Evolutionary conservation across 768 basidiomycete genomes (phyloP), one percentile per base, ranked within the genome.

Genomic region (Arthromyces matolae): DNA sequence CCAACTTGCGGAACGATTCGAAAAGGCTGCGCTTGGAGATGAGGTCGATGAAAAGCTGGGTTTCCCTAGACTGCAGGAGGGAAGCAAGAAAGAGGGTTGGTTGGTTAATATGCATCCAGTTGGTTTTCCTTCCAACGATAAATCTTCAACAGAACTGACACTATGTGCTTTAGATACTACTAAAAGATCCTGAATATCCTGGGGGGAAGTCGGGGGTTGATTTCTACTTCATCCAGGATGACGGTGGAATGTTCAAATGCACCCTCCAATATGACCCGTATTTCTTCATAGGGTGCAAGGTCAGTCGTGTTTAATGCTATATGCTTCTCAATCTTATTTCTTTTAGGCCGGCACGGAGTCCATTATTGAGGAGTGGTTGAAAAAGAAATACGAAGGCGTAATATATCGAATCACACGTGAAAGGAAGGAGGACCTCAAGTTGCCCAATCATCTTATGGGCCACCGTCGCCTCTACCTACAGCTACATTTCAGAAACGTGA

Each of bases 101-200:
- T 71, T 99, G 61, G 83, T 99, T 53, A 98, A 98, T 62, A 98
- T 99, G 95, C 94, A 95, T 64, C 91, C 96, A 44, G 93, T 93
- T 62, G 56, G 89, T 49, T 13, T 31, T 31, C 42, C 47, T 39
- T 10, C 7, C 7, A 23, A 8, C 5, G 9, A 8, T 14, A 31
- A 33, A 16, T 23, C 45, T 37, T 27, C 34, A 19, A 4, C 25
- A 42, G n/a, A 25, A 34, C 5, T 19, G 16, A 39, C 42, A 42
- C 38, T 47, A 23, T 12, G 14, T 18, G 14, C 20, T 16, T 20
- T 8, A 96, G 86, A 96, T 93, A 1, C 68, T 95, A 8, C 67
- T 96, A 13, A 89, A 91, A 64, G 93, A 94, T 59, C 70, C 92
- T 5, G 85, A 89, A 34, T 85, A 84, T 74, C 80, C 89, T 5